Percentiles rank a stretch among this genome's conserved stretches.
Conservation (phyloP, 73 alveolate species). For the Paramecium tetraurelia region DNA sequence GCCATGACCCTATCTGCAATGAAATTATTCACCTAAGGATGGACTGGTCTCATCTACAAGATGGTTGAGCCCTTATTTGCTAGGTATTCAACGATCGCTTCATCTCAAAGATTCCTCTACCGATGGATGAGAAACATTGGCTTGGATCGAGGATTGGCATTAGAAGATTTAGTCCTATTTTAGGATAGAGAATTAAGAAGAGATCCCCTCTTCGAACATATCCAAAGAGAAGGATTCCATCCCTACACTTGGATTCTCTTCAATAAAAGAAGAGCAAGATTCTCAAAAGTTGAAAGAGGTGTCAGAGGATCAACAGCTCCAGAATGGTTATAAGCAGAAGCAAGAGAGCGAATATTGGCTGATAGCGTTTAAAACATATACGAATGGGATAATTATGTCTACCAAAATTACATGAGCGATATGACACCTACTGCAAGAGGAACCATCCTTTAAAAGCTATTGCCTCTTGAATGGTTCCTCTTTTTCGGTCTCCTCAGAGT, state of each 20-base stretch:
- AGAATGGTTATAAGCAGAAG: constrained; percentile 59
- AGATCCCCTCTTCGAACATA: constrained; percentile 49
- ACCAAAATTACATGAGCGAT: constrained; percentile 53
- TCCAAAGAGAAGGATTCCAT: constrained; percentile 58
- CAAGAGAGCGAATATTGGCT: constrained; percentile 54
- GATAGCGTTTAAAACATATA: constrained; percentile 43
- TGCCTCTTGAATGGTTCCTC: constrained; percentile 41
- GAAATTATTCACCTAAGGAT: background rate
- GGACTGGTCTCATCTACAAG: constrained; percentile 39
- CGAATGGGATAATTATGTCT: constrained; percentile 60
- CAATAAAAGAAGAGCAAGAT: constrained; percentile 60
- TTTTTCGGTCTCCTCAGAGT: constrained; percentile 46
- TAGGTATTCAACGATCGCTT: background rate
- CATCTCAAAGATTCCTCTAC: background rate
- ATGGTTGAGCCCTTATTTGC: constrained; percentile 59
- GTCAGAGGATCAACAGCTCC: constrained; percentile 62
- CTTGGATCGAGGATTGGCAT: constrained; percentile 58
- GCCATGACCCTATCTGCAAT: constrained; percentile 39
- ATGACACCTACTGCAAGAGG: constrained; percentile 65
- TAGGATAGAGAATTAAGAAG: constrained; percentile 65
- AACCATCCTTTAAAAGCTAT: constrained; percentile 18
- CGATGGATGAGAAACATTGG: constrained; percentile 59
- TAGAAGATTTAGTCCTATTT: constrained; percentile 46
- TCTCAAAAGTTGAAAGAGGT: constrained; percentile 62
- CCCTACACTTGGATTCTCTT: constrained; percentile 52